These are phyloP conservation scores for Atkinsonella hypoxylon DNA, from an alignment of 2,329 filamentous ascomycete genomes.

Conservation along the genomic window DNA sequence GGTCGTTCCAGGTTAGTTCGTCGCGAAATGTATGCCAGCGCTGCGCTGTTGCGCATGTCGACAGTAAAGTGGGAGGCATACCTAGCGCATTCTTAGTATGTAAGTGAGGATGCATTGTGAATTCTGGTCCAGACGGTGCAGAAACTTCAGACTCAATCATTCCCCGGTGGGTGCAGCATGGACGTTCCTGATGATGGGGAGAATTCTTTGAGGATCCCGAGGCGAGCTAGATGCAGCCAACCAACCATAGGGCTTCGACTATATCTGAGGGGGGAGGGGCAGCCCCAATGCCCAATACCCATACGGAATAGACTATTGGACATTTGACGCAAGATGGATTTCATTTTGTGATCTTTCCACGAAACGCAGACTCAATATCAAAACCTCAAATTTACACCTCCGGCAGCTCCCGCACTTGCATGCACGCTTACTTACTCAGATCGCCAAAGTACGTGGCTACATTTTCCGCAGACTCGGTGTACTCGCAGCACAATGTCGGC, in stretches of 20 bases:
- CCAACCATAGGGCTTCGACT: background rate
- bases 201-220: background rate
- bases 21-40: background rate
- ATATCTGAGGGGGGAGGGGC: too few relatives aligned
- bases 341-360: too few relatives aligned
- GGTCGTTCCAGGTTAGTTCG: background rate
- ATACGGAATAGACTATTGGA: too few relatives aligned
- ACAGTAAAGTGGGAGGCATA: conserved; percentile 25
- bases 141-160: too few relatives aligned
- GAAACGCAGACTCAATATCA: background rate
- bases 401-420: background rate
- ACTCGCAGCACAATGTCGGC: conserved; percentile 8
- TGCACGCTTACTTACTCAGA: background rate
- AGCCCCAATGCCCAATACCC: too few relatives aligned
- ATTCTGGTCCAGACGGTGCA: background rate
- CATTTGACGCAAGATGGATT: too few relatives aligned
- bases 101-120: conserved; percentile 88
- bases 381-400: background rate
- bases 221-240: background rate
- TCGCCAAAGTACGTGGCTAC: background rate
- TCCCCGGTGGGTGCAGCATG: too few relatives aligned
- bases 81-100: conserved; percentile 87
- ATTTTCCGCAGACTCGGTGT: too few relatives aligned
- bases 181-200: background rate
- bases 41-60: background rate